Evolutionary conservation across 495 filamentous ascomycete species (phyloP).

Genomic region (Neurospora tetraspora): DNA sequence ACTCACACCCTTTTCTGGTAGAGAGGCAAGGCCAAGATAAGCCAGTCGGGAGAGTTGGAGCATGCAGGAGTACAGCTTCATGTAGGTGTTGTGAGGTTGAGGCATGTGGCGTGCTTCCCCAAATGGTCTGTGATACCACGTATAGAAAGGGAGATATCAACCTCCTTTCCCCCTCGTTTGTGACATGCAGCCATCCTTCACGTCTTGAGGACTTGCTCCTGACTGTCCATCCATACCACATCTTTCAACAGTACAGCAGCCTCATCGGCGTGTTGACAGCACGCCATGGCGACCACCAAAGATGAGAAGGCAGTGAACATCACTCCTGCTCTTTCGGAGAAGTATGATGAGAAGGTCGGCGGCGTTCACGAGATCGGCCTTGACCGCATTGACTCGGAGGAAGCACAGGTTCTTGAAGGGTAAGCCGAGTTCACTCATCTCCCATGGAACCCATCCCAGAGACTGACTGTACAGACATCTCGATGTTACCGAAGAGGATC

Average conservation of each 20-base stretch:
- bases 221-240: not conserved
- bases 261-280: not conserved
- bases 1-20: not conserved
- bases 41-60: not conserved
- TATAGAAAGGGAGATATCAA: not conserved
- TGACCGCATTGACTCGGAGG: not conserved
- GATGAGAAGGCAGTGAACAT: not conserved
- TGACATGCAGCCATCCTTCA: not conserved
- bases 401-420: not conserved
- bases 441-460: not conserved
- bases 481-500: constrained; percentile 20
- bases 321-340: not conserved
- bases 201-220: not conserved
- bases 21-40: not conserved
- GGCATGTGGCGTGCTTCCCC: not conserved
- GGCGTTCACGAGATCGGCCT: not conserved
- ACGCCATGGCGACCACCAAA: not conserved
- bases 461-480: constrained; percentile 6
- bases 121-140: not conserved
- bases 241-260: not conserved
- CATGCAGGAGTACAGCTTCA: not conserved
- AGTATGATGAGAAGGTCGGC: not conserved
- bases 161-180: not conserved
- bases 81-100: not conserved
- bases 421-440: not conserved